Base-by-base conservation (phyloP, 129 eudicot genomes). In the Saposhnikovia divaricata region DNA sequence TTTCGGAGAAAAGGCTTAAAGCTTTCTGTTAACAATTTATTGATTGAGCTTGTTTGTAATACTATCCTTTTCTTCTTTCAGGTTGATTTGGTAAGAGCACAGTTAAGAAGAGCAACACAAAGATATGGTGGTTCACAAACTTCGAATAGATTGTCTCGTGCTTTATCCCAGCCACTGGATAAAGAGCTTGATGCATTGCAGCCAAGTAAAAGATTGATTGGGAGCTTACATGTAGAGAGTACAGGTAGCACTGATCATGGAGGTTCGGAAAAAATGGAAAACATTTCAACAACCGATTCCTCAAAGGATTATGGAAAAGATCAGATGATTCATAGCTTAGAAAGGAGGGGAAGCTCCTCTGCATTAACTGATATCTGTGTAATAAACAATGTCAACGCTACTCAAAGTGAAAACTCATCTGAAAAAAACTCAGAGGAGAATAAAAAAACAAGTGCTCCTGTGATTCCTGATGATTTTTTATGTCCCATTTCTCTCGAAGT, bases 61-160 rank as follows among this genome's bases (percentile, higher is more conserved):
- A 28, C 80, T 28, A 47, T 48, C 51, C 12, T 25, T 61, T 61
- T 25, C 31, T 43, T 46, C 12, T 71, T 5, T 69, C 85, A 90
- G 94, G 91, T 90, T 75, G 94, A 86, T 34, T 83, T 88, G 77
- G 91, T 85, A 23, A 85, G 89, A 79, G 48, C 86, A 23, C 91
- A 88, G 79, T 72, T 88, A 82, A 81, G 80, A 73, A 81, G 91
- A 68, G 91, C 89, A 21, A 79, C 85, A 38, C 83, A 85, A 77
- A 81, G 74, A 79, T 85, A 83, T 70, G 87, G 85, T 48, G 84
- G 85, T 25, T 81, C 89, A 11, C 31, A 53, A 55, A 83, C 65
- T 25, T 79, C 86, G 1, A 85, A 63, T 79, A 31, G 48, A 44
- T 27, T 86, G 66, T 57, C 80, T 16, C 84, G 85, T 43, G 89